These are phyloP conservation scores for Trichocladium uniseriatum DNA, from an alignment of 495 filamentous ascomycete genomes.

Conservation along the genomic window DNA sequence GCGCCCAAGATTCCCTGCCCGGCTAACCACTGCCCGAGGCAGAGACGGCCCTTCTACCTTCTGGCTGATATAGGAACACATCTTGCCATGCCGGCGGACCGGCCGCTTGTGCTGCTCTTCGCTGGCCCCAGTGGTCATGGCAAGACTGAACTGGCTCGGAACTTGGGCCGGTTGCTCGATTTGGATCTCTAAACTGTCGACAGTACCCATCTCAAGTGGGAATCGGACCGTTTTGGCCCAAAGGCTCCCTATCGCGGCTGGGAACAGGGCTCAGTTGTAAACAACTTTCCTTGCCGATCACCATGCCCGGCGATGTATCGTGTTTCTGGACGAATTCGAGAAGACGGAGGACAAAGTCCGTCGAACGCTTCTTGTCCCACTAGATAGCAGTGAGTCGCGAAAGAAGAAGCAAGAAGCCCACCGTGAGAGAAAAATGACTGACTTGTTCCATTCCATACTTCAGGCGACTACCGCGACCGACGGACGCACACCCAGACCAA, in stretches of 20 bases:
- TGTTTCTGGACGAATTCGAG: constrained; percentile 52
- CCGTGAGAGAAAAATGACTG: neutral
- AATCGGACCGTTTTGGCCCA: constrained; percentile 42
- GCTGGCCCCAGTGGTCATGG: constrained; percentile 46
- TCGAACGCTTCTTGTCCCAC: constrained; percentile 35
- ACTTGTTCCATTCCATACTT: neutral
- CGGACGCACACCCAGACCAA: constrained; percentile 23
- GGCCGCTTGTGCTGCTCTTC: constrained; percentile 37
- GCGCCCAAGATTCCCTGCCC: too few relatives aligned
- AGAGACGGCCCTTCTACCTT: too few relatives aligned
- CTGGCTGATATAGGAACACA: too few relatives aligned
- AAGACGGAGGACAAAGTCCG: constrained; percentile 40
- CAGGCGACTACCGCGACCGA: constrained; percentile 10
- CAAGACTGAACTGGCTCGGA: constrained; percentile 41
- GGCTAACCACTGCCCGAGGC: too few relatives aligned
- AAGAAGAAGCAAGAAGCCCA: neutral
- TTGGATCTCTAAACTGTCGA: constrained; percentile 36
- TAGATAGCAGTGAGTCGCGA: constrained; percentile 34
- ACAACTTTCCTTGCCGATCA: constrained; percentile 46
- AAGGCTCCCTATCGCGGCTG: constrained; percentile 24
- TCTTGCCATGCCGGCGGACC: constrained; percentile 9
- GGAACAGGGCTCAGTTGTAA: constrained; percentile 37
- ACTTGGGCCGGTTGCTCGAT: constrained; percentile 36
- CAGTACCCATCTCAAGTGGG: constrained; percentile 30
- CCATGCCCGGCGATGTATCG: constrained; percentile 32